A percentile compares a stretch with the other conserved stretches of the same genome.
phyloP scores from a whole-genome alignment of 2,329 filamentous ascomycete genomes.

The Ilyonectria sp. region DNA sequence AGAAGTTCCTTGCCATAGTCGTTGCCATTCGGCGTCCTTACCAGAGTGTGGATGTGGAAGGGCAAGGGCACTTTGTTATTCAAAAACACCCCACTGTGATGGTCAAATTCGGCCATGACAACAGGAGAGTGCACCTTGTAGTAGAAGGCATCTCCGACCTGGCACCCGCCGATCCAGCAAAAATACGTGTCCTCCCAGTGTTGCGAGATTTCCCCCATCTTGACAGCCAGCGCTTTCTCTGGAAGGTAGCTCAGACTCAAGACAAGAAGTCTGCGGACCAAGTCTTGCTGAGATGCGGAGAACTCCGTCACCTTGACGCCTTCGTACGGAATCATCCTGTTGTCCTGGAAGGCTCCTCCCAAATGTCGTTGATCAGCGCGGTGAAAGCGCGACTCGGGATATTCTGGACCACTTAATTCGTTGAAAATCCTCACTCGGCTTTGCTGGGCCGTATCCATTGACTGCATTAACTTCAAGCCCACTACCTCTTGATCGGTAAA shows the following conservation, averaged over 20 bases:
- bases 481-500: conserved; percentile 74
- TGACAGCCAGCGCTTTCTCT: conserved; percentile 16
- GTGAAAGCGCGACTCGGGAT: conserved; percentile 80
- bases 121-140: conserved; percentile 83
- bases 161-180: conserved; percentile 81
- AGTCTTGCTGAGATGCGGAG: conserved; percentile 15
- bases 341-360: conserved; percentile 83
- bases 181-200: conserved; percentile 80
- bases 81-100: conserved; percentile 83
- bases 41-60: conserved; percentile 83
- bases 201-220: conserved; percentile 66
- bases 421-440: conserved; percentile 51
- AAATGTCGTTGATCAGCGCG: conserved; percentile 83
- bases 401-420: conserved; percentile 72
- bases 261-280: conserved; percentile 12
- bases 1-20: conserved; percentile 74
- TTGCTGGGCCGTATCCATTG: conserved; percentile 6
- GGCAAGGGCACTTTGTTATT: conserved; percentile 79
- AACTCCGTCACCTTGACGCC: conserved; percentile 64
- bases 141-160: conserved; percentile 79
- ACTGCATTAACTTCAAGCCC: conserved; percentile 79
- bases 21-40: conserved; percentile 80
- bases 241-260: conserved; percentile 25
- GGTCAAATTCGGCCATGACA: conserved; percentile 81
- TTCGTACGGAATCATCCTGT: conserved; percentile 80